Conservation (phyloP, 805 yeast species). For the Pichia phayaonensis region DNA sequence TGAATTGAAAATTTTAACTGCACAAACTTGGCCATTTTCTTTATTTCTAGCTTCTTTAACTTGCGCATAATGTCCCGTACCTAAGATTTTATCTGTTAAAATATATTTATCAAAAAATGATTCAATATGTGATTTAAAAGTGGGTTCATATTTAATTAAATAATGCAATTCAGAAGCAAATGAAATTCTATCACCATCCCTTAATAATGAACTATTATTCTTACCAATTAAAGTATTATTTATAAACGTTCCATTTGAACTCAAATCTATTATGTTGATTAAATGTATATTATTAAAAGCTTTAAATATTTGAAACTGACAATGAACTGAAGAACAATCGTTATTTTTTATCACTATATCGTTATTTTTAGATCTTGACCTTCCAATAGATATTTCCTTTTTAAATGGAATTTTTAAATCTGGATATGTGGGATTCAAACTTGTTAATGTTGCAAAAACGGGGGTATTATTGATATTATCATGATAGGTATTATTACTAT, state of each 20-base stretch:
- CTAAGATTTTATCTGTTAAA: slow-evolving; percentile 48
- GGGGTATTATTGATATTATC: neutral
- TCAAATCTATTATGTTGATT: slow-evolving; percentile 45
- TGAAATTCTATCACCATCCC: slow-evolving; percentile 56
- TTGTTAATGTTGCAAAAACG: slow-evolving; percentile 10
- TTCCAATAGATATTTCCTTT: slow-evolving; percentile 16
- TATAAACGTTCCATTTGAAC: slow-evolving; percentile 61
- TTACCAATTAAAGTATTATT: slow-evolving; percentile 49
- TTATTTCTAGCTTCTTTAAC: slow-evolving; percentile 63
- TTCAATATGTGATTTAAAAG: slow-evolving; percentile 9
- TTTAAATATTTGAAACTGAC: slow-evolving; percentile 33
- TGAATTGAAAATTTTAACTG: slow-evolving; percentile 62
- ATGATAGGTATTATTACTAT: neutral
- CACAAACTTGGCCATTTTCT: slow-evolving; percentile 52
- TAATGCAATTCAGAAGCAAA: slow-evolving; percentile 36
- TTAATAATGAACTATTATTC: slow-evolving; percentile 40
- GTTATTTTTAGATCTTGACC: slow-evolving; percentile 33
- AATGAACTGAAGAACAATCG: slow-evolving; percentile 63
- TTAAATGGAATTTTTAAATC: slow-evolving; percentile 6
- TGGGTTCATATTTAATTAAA: slow-evolving; percentile 23
- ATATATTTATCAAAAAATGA: slow-evolving; percentile 53
- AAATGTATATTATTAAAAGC: slow-evolving; percentile 33
- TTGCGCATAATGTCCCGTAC: slow-evolving; percentile 76
- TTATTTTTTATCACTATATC: slow-evolving; percentile 37
- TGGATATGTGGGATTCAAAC: slow-evolving; percentile 7